These are phyloP conservation scores for Colletotrichum spaethianum DNA, from an alignment of 2,329 filamentous ascomycete species.

Conservation along the genomic window DNA sequence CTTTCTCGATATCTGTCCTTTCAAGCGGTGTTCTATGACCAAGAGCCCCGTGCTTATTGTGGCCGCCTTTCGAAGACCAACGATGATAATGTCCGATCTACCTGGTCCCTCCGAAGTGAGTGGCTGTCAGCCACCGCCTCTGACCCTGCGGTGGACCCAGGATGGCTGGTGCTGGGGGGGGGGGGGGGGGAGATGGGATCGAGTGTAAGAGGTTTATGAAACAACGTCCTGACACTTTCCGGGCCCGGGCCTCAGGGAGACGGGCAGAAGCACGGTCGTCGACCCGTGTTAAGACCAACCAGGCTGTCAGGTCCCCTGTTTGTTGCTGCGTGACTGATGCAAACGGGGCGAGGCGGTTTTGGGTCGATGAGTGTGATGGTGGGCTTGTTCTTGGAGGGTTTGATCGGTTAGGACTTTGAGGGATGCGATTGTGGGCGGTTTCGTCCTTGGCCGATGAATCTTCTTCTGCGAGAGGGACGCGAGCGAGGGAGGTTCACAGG, in stretches of 20 bases:
- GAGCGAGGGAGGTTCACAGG: neutral
- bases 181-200: slow-evolving; percentile 32
- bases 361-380: neutral
- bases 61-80: neutral
- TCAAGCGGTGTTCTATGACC: neutral
- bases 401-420: neutral
- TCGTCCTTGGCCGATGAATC: neutral
- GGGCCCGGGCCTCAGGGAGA: slow-evolving; percentile 23
- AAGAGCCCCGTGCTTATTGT: neutral
- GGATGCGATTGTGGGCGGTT: neutral
- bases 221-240: slow-evolving; percentile 42
- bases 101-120: neutral
- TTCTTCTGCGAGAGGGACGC: neutral
- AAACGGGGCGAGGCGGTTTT: neutral
- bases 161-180: neutral
- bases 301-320: neutral
- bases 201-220: slow-evolving; percentile 42
- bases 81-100: neutral
- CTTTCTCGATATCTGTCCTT: neutral
- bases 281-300: neutral
- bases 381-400: neutral
- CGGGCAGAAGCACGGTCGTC: slow-evolving; percentile 27
- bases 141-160: slow-evolving; percentile 8
- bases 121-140: neutral
- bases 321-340: neutral